Base-by-base conservation (phyloP, 352 stramenopile species). In the Phytophthora agathidicida region DNA sequence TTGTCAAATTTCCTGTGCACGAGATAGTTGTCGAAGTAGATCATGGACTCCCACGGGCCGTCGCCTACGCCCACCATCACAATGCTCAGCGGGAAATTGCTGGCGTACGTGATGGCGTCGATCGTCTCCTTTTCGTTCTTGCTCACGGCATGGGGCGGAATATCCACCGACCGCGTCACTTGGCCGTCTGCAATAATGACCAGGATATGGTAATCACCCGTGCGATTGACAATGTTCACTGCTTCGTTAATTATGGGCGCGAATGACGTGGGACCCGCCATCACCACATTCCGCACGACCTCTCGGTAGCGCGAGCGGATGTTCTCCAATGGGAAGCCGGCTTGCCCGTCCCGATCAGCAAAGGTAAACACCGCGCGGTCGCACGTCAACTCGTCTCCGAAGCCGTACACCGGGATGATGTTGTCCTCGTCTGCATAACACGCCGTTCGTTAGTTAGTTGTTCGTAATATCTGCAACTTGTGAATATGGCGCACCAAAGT, bases 41-140 rank as follows among this genome's bases (percentile, higher is more conserved):
- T 83, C 78, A 93, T 89, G 16, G 74, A 83, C 39, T 92, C 82
- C 83, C 82, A 95, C 36, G 86, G 86, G 3, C 83, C 83, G 41
- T 95, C 86, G 11, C 83, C 86, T 19, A 95, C 86, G 20, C 83
- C 82, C 3, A 93, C 80, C 73, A 93, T 89, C 39, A 95, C 52
- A 43, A 94, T 93, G 36, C 77, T 88, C 36, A 93, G 62, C 3
- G 83, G 86, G 39, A 92, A 92, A 27, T 89, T 83, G 65, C 80
- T 93, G 13, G 80, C 86, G 57, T 83, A 81, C 5, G 73, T 86
- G 65, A 96, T 94, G 5, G 86, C 86, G 54, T 93, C 80, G 47
- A 91, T 90, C n/a, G 83, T 96, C 41, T 94, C 85, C 55, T 92
- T 89, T 54, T 96, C 84, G 61, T 91, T 92, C 64, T 88, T 89